Evolutionary conservation across 2,329 filamentous ascomycete genomes (phyloP).

Genomic region (Pyricularia grisea): DNA sequence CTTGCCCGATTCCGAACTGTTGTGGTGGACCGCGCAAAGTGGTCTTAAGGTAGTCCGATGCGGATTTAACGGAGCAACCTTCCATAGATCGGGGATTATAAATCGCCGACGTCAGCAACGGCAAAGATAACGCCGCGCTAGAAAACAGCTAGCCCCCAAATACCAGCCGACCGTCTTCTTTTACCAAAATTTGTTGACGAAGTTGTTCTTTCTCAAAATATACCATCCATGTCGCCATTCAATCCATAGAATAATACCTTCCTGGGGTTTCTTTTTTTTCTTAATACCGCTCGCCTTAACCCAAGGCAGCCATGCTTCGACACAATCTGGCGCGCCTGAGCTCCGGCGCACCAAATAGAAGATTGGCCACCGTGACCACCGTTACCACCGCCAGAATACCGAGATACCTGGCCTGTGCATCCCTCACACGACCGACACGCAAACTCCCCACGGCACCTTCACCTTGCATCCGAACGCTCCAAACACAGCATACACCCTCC

Average conservation of each 20-base stretch:
- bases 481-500: slow-evolving; percentile 13
- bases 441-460: slow-evolving; percentile 4
- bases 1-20: background rate
- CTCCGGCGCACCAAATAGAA: background rate
- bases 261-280: background rate
- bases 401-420: background rate
- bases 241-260: background rate
- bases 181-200: background rate
- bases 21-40: background rate
- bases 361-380: background rate
- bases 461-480: slow-evolving; percentile 14
- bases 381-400: background rate
- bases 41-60: background rate
- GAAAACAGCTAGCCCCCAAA: background rate
- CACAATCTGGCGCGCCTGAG: background rate
- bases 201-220: background rate
- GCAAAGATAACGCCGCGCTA: background rate
- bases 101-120: background rate
- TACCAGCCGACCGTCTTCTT: background rate
- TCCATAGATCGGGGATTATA: background rate
- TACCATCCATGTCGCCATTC: background rate
- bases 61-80: background rate
- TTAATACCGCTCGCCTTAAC: background rate
- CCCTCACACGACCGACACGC: slow-evolving; percentile 5
- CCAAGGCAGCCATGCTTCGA: slow-evolving; percentile 4